phyloP scores from a whole-genome alignment of 2,329 filamentous ascomycete genomes.

The Colletotrichum tabaci region DNA sequence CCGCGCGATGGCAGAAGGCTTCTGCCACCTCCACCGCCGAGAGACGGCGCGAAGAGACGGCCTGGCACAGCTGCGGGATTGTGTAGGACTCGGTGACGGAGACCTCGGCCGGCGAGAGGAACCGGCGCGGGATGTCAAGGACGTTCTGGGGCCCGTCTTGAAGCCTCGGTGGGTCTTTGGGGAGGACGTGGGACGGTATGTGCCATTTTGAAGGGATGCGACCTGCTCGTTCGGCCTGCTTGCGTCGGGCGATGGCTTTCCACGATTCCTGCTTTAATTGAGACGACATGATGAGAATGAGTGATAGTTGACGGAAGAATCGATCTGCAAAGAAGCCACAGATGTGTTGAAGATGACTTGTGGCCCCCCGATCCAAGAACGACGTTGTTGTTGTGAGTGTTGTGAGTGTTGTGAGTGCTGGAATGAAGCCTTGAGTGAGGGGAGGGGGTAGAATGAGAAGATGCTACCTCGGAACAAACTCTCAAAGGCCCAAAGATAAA shows the following conservation, averaged over 20 bases:
- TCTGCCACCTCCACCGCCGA: slow-evolving; percentile 17
- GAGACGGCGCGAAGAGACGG: not conserved
- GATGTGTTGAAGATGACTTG: not conserved
- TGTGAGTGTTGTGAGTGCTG: too few species aligned
- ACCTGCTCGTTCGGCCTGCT: slow-evolving; percentile 26
- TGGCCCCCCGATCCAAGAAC: too few species aligned
- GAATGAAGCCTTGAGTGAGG: not conserved
- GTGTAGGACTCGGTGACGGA: slow-evolving; percentile 28
- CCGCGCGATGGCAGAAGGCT: slow-evolving; percentile 35
- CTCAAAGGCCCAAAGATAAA: too few species aligned
- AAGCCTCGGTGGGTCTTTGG: slow-evolving; percentile 17
- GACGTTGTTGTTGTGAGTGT: too few species aligned
- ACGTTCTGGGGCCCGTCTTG: slow-evolving; percentile 30
- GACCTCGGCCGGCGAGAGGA: slow-evolving; percentile 19
- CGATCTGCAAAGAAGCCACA: too few species aligned
- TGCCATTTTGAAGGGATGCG: slow-evolving; percentile 33
- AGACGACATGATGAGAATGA: not conserved
- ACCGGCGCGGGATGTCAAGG: slow-evolving; percentile 17
- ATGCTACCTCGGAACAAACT: not conserved
- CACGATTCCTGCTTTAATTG: slow-evolving; percentile 20
- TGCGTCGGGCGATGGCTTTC: slow-evolving; percentile 25
- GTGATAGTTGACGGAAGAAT: not conserved
- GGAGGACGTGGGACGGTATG: slow-evolving; percentile 8
- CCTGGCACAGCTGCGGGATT: slow-evolving; percentile 11
- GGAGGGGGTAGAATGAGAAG: not conserved